Conservation (phyloP, 208 protist species). For the Tritrichomonas foetus region DNA sequence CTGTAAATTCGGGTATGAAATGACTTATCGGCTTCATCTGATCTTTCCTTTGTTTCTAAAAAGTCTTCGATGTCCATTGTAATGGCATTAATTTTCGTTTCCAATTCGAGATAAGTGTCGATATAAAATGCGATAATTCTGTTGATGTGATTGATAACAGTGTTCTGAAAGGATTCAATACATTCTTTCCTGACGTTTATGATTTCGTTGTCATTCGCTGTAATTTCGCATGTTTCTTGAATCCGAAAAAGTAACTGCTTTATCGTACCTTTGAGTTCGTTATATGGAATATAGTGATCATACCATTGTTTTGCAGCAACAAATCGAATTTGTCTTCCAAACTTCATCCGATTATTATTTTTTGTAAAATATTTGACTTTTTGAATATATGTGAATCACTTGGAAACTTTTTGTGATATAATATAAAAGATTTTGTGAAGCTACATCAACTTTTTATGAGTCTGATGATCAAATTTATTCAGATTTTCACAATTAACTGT, state of each 20-base stretch:
- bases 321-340: slow-evolving; percentile 24
- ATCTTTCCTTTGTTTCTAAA: neutral
- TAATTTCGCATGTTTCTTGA: neutral
- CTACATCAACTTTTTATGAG: no score
- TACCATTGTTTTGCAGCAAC: slow-evolving; percentile 25
- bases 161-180: neutral
- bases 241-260: neutral
- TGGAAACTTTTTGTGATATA: no score
- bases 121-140: neutral
- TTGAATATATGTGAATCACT: no score
- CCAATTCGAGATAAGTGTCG: neutral
- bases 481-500: no score
- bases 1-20: neutral
- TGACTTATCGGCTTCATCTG: neutral
- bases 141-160: neutral
- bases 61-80: neutral
- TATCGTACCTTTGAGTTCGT: neutral
- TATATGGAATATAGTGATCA: slow-evolving; percentile 2
- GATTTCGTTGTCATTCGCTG: neutral
- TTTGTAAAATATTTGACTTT: slow-evolving; percentile 24
- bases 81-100: neutral
- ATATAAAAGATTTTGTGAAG: no score
- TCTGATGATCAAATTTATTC: no score
- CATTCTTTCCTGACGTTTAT: neutral
- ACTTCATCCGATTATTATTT: neutral